Base-by-base conservation (phyloP, 1,139 yeast species). In the Debaryomycetaceae sp. region DNA sequence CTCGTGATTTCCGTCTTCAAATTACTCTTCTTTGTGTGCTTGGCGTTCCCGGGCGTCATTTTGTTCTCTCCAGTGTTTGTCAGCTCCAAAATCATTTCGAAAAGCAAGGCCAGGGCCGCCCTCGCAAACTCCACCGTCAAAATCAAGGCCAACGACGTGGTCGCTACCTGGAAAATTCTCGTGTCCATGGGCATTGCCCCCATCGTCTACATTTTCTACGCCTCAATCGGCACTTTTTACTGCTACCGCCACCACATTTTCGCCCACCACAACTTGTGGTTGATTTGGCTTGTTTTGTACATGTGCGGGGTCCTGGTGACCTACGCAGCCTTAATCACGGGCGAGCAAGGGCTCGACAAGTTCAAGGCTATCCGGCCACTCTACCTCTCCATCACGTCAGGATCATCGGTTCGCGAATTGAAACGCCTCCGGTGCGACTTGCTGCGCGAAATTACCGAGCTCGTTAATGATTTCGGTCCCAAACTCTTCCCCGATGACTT, bases 111-210 rank as follows among this genome's bases (percentile, higher is more conserved):
- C 19, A 47, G 50, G 27, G 53, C 58, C 34, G 71, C 70, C 4
- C 47, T 64, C 32, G 66, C 60, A 3, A 56, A 53, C 4, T 58
- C 66, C 8, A 53, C 56, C 13, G 71, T 64, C 11, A 64, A 64
- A 34, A 55, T 64, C 32, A 57, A 59, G 37, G 71, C 69, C 13
- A 57, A 51, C 15, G 71, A 64, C 43, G 71, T 64, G 12, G 40
- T 64, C 27, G 64, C 67, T 8, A 59, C 68, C 3, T 64, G 98
- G 98, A 90, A 90, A 53, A 77, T 90, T 26, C 63, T 90, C 39
- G 87, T 90, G 26, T 77, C 90, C 22, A 69, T 90, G 73, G 94
- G 90, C 5, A 61, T 83, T 34, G 92, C 96, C 0, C 98, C 98
- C 2, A 52, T 85, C 23, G 61, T 90, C 22, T 90, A 87, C 56